Conservation (phyloP, 192 early-diverging fungal genomes). For the Blastocladiella britannica region DNA sequence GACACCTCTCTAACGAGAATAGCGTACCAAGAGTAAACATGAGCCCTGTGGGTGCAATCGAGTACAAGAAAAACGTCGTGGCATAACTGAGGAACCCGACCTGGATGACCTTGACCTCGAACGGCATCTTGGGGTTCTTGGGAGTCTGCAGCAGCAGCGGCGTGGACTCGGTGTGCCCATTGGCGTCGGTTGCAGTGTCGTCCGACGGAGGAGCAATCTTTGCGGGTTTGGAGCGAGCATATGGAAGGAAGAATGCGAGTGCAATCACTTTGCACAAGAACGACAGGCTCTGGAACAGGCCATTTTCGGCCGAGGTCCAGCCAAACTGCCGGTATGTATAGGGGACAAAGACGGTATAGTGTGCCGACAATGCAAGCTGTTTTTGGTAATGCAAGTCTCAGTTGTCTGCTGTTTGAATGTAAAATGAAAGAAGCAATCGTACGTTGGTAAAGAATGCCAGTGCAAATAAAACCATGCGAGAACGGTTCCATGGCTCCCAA, state of each 20-base stretch:
- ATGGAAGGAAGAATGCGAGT: background rate
- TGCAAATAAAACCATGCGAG: background rate
- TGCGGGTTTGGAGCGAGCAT: too few relatives aligned
- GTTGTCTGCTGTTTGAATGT: background rate
- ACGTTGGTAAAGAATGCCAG: background rate
- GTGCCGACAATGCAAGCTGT: background rate
- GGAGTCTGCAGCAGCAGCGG: background rate
- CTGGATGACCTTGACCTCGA: background rate
- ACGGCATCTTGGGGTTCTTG: background rate
- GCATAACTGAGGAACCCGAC: background rate
- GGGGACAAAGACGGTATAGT: background rate
- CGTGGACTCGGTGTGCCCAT: background rate
- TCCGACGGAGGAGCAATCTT: too few relatives aligned
- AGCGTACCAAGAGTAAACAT: background rate
- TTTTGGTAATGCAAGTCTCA: background rate
- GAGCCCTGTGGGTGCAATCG: background rate
- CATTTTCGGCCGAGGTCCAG: background rate
- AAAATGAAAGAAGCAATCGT: background rate
- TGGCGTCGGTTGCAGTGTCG: background rate
- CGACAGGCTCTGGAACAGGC: background rate
- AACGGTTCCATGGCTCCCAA: background rate
- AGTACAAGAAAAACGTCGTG: background rate
- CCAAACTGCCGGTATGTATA: background rate
- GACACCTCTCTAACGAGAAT: background rate
- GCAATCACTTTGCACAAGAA: background rate